These are phyloP conservation scores for Tulasnella sp. DNA, from an alignment of 768 basidiomycete species.

Conservation along the genomic window DNA sequence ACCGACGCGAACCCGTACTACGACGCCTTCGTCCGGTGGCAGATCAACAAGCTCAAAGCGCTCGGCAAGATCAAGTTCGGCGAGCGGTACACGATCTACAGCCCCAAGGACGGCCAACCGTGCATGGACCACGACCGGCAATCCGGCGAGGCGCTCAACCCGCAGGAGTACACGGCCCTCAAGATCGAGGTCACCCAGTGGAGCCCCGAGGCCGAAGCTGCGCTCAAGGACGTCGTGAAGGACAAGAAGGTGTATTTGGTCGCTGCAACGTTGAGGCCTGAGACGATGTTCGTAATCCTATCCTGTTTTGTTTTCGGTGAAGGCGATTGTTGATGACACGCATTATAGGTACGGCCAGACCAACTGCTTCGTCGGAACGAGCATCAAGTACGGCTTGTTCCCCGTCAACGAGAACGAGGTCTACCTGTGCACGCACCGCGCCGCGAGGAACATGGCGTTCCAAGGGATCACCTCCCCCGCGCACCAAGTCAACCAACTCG, in stretches of 20 bases:
- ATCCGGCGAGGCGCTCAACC: constrained; percentile 88
- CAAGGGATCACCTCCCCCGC: constrained; percentile 64
- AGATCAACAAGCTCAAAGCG: constrained; percentile 81
- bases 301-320: background rate
- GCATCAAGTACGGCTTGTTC: constrained; percentile 87
- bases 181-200: constrained; percentile 91
- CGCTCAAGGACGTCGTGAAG: constrained; percentile 55
- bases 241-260: constrained; percentile 80
- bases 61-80: constrained; percentile 96
- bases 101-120: constrained; percentile 95
- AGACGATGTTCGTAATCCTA: constrained; percentile 92
- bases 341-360: constrained; percentile 84
- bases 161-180: constrained; percentile 88
- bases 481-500: constrained; percentile 60
- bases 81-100: constrained; percentile 96
- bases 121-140: constrained; percentile 99
- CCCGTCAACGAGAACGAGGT: constrained; percentile 66
- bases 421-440: constrained; percentile 77
- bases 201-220: constrained; percentile 54
- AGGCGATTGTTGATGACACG: background rate
- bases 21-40: constrained; percentile 96
- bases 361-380: constrained; percentile 89
- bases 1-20: constrained; percentile 96
- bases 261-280: constrained; percentile 92
- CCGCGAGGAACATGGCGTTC: constrained; percentile 96